Percentiles rank a stretch among this genome's conserved stretches.
Conservation (phyloP, 768 basidiomycete genomes). For the Lyophyllum semitale region DNA sequence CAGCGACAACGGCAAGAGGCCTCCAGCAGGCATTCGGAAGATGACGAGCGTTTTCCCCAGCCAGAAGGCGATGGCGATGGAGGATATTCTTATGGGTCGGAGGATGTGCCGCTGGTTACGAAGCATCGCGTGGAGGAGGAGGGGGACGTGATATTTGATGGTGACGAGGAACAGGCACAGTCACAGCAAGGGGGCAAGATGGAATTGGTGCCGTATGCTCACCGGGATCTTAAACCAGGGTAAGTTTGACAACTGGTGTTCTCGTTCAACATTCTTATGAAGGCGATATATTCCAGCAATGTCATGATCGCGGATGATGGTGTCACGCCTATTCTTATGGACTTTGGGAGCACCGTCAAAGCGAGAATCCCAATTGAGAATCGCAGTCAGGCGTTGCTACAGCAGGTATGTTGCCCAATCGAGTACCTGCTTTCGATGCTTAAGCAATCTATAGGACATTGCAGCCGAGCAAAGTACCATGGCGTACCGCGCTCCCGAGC, state of each 20-base stretch:
- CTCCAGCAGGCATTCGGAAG: slow-evolving; percentile 41
- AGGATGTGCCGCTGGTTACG: slow-evolving; percentile 62
- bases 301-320: slow-evolving; percentile 97
- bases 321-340: slow-evolving; percentile 89
- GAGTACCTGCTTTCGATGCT: neutral
- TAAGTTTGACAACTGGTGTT: slow-evolving; percentile 36
- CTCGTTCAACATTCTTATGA: neutral
- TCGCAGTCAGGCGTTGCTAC: slow-evolving; percentile 82
- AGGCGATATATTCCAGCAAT: slow-evolving; percentile 58
- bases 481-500: slow-evolving; percentile 96
- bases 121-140: slow-evolving; percentile 52
- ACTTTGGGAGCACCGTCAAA: slow-evolving; percentile 90
- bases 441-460: slow-evolving; percentile 61
- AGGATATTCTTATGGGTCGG: slow-evolving; percentile 69
- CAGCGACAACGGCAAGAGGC: slow-evolving; percentile 26
- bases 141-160: slow-evolving; percentile 73
- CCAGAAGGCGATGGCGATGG: slow-evolving; percentile 75
- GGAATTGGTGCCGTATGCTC: slow-evolving; percentile 89
- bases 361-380: slow-evolving; percentile 83
- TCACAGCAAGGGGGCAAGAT: slow-evolving; percentile 39
- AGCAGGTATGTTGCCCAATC: slow-evolving; percentile 60
- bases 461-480: slow-evolving; percentile 98
- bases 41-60: slow-evolving; percentile 72
- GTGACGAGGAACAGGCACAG: slow-evolving; percentile 67
- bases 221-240: slow-evolving; percentile 97